Percentiles rank a stretch among this genome's conserved stretches.
These are phyloP conservation scores for Alternaria panax DNA, from an alignment of 2,329 filamentous ascomycete genomes.

Conservation along the genomic window DNA sequence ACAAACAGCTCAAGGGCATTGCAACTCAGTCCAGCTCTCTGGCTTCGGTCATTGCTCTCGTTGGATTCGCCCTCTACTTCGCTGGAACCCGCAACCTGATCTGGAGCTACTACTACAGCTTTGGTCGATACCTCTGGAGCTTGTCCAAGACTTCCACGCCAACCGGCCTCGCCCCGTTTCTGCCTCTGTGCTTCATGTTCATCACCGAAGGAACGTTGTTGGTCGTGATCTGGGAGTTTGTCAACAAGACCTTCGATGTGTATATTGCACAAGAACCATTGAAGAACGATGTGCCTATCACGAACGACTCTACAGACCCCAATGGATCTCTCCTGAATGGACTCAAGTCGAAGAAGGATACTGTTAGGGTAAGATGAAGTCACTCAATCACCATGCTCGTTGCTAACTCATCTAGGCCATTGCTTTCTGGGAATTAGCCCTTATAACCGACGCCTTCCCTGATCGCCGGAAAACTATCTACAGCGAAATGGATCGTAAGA, in stretches of 20 bases:
- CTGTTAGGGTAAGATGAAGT: conserved; percentile 67
- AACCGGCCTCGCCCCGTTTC: conserved; percentile 64
- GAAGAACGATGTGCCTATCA: conserved; percentile 85
- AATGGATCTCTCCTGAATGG: conserved; percentile 89
- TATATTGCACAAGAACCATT: conserved; percentile 82
- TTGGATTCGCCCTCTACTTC: conserved; percentile 38
- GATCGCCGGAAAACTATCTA: conserved; percentile 83
- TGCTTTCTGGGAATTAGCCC: conserved; percentile 87
- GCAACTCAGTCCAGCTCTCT: conserved; percentile 22
- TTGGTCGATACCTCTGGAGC: conserved; percentile 77
- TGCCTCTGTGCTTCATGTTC: conserved; percentile 62
- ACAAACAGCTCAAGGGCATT: conserved; percentile 26
- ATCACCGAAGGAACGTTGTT: conserved; percentile 69
- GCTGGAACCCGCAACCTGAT: conserved; percentile 36
- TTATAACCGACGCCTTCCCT: conserved; percentile 77
- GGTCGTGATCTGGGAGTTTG: conserved; percentile 75
- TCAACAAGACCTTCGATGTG: conserved; percentile 79
- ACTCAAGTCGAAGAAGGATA: conserved; percentile 80
- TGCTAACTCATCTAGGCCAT: conserved; percentile 64
- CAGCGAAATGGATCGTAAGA: conserved; percentile 83
- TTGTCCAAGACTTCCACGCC: conserved; percentile 70
- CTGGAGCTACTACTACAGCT: conserved; percentile 66
- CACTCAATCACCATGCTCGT: too few species aligned
- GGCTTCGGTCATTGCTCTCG: conserved; percentile 59
- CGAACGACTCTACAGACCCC: conserved; percentile 84